A percentile compares a stretch with the other conserved stretches of the same genome.
These are phyloP conservation scores for Thermothelomyces thermophilus DNA, from an alignment of 2,329 filamentous ascomycete species.

Conservation along the genomic window DNA sequence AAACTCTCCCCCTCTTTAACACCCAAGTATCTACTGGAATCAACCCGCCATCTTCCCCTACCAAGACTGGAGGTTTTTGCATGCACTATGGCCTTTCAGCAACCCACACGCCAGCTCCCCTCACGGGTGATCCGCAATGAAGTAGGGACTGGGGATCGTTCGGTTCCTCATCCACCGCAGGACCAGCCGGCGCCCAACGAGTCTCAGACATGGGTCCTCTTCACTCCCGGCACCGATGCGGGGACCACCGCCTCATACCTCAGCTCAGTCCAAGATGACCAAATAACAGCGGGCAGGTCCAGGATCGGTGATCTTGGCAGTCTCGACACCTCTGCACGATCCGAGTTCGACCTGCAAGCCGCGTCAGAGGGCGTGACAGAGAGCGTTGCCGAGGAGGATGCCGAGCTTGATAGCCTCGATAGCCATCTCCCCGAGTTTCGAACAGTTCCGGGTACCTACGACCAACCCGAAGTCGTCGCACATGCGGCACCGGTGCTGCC, in stretches of 20 bases:
- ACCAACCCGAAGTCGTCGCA: slow-evolving; percentile 41
- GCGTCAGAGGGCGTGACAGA: slow-evolving; percentile 28
- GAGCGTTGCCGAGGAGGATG: slow-evolving; percentile 46
- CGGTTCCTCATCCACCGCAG: slow-evolving; percentile 27
- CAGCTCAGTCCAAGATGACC: slow-evolving; percentile 59
- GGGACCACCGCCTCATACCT: slow-evolving; percentile 58
- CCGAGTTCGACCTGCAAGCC: slow-evolving; percentile 36
- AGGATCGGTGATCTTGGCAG: slow-evolving; percentile 76
- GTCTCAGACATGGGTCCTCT: slow-evolving; percentile 93
- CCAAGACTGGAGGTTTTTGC: neutral
- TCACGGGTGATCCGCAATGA: slow-evolving; percentile 41
- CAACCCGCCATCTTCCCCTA: neutral
- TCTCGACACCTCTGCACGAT: slow-evolving; percentile 61
- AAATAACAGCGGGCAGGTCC: slow-evolving; percentile 63
- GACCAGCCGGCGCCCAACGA: slow-evolving; percentile 48
- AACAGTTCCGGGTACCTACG: slow-evolving; percentile 45
- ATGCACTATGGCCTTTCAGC: slow-evolving; percentile 48
- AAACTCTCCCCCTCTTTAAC: neutral
- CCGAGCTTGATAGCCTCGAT: slow-evolving; percentile 86
- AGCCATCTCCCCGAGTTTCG: slow-evolving; percentile 87
- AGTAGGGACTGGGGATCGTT: slow-evolving; percentile 35
- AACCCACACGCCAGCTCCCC: slow-evolving; percentile 47
- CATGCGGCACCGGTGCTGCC: slow-evolving; percentile 70
- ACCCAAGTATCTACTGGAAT: neutral
- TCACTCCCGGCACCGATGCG: slow-evolving; percentile 64